Evolutionary conservation across 2,329 filamentous ascomycete genomes (phyloP), one percentile per base, ranked within the genome.

Genomic region (Monilinia aucupariae): DNA sequence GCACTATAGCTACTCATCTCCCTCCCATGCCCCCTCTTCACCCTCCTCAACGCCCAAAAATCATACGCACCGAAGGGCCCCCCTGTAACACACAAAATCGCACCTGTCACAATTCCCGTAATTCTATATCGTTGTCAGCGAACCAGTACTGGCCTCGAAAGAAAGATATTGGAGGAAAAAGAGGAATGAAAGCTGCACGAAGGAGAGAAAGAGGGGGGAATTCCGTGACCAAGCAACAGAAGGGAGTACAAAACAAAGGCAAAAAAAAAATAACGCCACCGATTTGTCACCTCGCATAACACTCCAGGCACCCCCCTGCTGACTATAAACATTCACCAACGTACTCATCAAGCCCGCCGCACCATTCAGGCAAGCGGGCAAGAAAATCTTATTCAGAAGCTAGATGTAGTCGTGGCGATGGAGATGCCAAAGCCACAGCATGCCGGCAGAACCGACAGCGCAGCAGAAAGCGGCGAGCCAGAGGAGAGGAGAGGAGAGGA

Each of bases 351-450:
- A 45, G 0, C 72, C 71, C 3, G 69, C 68, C 0, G 70, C 55
- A 32, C 65, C 65, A 50, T 72, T 71, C 59, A 73, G 50, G 45
- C 67, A 68, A 0, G 68, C 71, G 1, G 72, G 72, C 20, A 73
- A 30, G 52, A 72, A 72, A 32, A 73, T 71, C 4, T 64, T 62
- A 45, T 71, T 71, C 0, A 70, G 43, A 3, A 72, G 45, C 72
- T 71, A 74, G 20, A 73, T 66, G 48, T 68, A 70, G 43, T 74
- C 72, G 2, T 47, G 12, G 8, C 64, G 59, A 43, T 66, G 66
- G 8, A 49, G 43, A 32, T 51, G 67, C 67, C 66, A 72, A 1
- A 73, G 63, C 55, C 64, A 70, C 12, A 66, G 17, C 68, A 73
- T 72, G 0, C 72, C 71, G 0, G 61, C 17, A 0, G 67, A 66